Percentiles rank a stretch among this genome's conserved stretches.
Evolutionary conservation across 176 grass and related monocot species (phyloP).

Genomic region (Aegilops umbellulata): DNA sequence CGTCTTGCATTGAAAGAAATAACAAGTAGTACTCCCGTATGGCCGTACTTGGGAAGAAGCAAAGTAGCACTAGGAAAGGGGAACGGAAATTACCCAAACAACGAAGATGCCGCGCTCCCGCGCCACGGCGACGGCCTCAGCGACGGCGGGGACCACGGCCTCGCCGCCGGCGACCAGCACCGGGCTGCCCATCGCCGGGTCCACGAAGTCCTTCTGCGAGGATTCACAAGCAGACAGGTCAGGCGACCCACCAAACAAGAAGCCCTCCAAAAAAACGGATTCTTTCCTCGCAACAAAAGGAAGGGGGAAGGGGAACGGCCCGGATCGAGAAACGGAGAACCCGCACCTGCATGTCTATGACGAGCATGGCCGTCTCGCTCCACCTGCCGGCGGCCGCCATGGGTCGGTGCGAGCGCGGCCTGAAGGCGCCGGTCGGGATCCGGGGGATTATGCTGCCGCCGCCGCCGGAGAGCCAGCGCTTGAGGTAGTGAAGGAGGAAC

Average conservation of each 20-base stretch:
- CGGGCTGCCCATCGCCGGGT: conserved; percentile 54
- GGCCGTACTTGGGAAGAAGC: too few relatives aligned
- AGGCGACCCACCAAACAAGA: not conserved
- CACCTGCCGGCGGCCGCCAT: conserved; percentile 37
- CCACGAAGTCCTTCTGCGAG: conserved; percentile 59
- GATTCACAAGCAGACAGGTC: not conserved
- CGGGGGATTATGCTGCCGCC: not conserved
- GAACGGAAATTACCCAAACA: conserved; percentile 45
- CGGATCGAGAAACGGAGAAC: not conserved
- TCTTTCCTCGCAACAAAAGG: not conserved
- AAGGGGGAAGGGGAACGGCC: not conserved
- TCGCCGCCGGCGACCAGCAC: conserved; percentile 50
- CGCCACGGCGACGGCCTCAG: conserved; percentile 51
- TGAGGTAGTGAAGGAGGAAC: conserved; percentile 46
- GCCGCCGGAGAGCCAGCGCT: conserved; percentile 18
- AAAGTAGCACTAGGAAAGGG: not conserved
- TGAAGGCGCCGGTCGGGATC: not conserved
- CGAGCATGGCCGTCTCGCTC: conserved; percentile 63
- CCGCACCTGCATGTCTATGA: conserved; percentile 76
- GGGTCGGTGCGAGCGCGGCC: not conserved
- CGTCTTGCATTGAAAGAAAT: not conserved
- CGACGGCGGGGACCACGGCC: conserved; percentile 36
- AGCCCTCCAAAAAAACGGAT: not conserved
- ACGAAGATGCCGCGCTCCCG: conserved; percentile 63
- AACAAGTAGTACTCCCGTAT: too few relatives aligned